phyloP scores from a whole-genome alignment of 2,329 filamentous ascomycete genomes.

The Trichoderma arundinaceum region DNA sequence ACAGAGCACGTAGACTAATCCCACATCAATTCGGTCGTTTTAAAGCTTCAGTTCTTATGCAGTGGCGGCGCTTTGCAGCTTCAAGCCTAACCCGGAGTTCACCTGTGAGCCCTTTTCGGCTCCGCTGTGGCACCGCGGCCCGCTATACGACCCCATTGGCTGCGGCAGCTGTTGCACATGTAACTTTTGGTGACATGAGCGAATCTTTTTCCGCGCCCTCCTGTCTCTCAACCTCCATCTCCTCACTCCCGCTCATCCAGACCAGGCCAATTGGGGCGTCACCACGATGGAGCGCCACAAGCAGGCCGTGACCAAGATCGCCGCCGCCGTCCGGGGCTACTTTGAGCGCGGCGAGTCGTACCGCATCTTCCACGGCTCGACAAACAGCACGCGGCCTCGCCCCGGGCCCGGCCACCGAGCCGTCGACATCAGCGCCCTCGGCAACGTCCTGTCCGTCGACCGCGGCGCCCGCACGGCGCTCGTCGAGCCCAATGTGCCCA shows the following conservation, averaged over 20 bases:
- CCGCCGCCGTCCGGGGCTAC: slow-evolving; percentile 54
- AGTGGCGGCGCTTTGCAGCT: too few relatives aligned
- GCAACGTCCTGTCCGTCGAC: slow-evolving; percentile 69
- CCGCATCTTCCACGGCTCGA: slow-evolving; percentile 78
- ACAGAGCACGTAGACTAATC: too few relatives aligned
- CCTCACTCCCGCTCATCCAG: neutral
- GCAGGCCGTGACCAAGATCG: slow-evolving; percentile 54
- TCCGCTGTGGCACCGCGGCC: neutral
- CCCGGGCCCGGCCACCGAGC: slow-evolving; percentile 40
- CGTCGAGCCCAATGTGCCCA: slow-evolving; percentile 77
- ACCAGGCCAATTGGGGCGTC: neutral
- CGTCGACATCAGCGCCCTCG: slow-evolving; percentile 70
- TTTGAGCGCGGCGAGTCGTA: slow-evolving; percentile 62
- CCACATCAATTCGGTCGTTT: too few relatives aligned
- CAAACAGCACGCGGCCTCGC: slow-evolving; percentile 70
- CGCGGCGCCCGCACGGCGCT: slow-evolving; percentile 60
- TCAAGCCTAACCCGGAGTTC: neutral
- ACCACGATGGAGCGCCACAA: slow-evolving; percentile 57
- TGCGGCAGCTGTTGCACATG: neutral
- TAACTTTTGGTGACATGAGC: neutral
- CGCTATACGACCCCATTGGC: neutral
- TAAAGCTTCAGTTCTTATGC: too few relatives aligned
- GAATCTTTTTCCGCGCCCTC: slow-evolving; percentile 1
- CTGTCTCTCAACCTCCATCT: slow-evolving; percentile 9
- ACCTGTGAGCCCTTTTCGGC: neutral